Percentiles rank a stretch among this genome's conserved stretches.
These are phyloP conservation scores for Fusarium nelsonii DNA, from an alignment of 2,329 filamentous ascomycete species.

Conservation along the genomic window DNA sequence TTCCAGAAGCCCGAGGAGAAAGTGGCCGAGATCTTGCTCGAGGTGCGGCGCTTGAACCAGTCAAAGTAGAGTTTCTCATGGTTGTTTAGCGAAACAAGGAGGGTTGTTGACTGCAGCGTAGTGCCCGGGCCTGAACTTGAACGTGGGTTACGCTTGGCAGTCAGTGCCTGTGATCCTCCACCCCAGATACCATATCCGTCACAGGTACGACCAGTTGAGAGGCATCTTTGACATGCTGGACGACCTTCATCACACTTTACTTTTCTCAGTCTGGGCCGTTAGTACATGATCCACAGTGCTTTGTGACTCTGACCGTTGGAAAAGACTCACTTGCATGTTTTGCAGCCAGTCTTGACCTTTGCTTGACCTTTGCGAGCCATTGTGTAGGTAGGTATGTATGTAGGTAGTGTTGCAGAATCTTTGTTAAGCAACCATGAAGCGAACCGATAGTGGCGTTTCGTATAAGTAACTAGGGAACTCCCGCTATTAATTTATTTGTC, in stretches of 20 bases:
- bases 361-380: slow-evolving; percentile 30
- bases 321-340: slow-evolving; percentile 40
- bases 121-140: background rate
- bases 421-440: background rate
- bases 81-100: slow-evolving; percentile 7
- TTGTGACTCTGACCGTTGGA: no score
- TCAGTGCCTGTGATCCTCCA: slow-evolving; percentile 26
- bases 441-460: background rate
- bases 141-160: background rate
- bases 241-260: slow-evolving; percentile 39
- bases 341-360: slow-evolving; percentile 40
- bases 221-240: slow-evolving; percentile 34
- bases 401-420: background rate
- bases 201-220: slow-evolving; percentile 36
- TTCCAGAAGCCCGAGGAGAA: slow-evolving; percentile 56
- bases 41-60: slow-evolving; percentile 54
- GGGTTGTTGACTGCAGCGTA: slow-evolving; percentile 10
- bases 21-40: slow-evolving; percentile 53
- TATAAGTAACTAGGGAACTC: background rate
- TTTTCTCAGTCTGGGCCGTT: slow-evolving; percentile 28
- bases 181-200: slow-evolving; percentile 43
- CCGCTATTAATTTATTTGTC: slow-evolving; percentile 20
- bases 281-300: background rate
- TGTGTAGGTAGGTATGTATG: background rate
- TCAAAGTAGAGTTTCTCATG: slow-evolving; percentile 38